phyloP scores from a whole-genome alignment of 73 alveolate genomes.

The Blepharisma japonicum region DNA sequence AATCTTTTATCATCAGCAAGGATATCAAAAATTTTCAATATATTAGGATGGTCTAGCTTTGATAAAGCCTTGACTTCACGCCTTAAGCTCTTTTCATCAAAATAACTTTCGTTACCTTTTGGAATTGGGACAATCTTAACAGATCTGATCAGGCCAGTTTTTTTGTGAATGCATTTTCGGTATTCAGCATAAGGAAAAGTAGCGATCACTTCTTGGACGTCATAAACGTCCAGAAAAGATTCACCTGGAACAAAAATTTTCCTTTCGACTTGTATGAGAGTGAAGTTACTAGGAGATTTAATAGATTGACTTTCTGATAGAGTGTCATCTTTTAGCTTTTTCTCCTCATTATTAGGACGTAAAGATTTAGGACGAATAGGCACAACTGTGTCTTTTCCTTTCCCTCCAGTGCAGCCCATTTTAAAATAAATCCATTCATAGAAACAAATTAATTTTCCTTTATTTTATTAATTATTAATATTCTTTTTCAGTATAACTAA shows the following conservation, averaged over 20 bases:
- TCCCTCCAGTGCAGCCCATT: too few species aligned
- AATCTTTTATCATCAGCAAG: constrained; percentile 45
- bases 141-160: constrained; percentile 7
- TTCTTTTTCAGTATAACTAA: too few species aligned
- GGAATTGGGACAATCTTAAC: background rate
- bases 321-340: too few species aligned
- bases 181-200: background rate
- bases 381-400: too few species aligned
- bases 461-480: too few species aligned
- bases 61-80: background rate
- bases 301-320: too few species aligned
- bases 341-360: too few species aligned
- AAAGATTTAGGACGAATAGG: too few species aligned
- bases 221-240: background rate
- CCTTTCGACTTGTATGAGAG: background rate
- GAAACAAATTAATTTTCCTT: too few species aligned
- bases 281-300: background rate
- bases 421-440: too few species aligned
- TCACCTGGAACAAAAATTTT: background rate
- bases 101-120: background rate
- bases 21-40: constrained; percentile 39
- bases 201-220: background rate
- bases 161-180: background rate
- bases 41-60: constrained; percentile 41
- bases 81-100: background rate